Conservation (phyloP, 2,329 filamentous ascomycete species). For the Emericellopsis cladophorae region DNA sequence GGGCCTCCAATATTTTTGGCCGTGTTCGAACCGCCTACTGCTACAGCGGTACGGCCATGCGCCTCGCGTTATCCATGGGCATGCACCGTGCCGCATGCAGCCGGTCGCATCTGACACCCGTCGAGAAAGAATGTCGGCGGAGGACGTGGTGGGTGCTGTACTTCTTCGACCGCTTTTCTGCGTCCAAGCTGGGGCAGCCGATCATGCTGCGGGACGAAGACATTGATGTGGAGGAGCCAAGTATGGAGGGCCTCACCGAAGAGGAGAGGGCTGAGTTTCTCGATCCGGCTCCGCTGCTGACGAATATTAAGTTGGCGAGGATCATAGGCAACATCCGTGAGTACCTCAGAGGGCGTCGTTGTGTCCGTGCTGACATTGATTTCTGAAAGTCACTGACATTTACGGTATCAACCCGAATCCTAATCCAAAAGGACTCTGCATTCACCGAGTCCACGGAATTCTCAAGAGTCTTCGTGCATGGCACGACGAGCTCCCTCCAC, state of each 20-base stretch:
- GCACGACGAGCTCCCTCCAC: constrained; percentile 11
- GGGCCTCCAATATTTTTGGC: constrained; percentile 19
- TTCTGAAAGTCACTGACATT: constrained; percentile 10
- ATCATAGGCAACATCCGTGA: constrained; percentile 15
- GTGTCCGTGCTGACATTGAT: background rate
- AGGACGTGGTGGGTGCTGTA: constrained; percentile 20
- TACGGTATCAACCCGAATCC: constrained; percentile 8
- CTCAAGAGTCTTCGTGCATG: constrained; percentile 14
- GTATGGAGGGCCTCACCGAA: constrained; percentile 12
- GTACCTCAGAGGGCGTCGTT: background rate
- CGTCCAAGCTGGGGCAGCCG: constrained; percentile 18
- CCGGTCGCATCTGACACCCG: constrained; percentile 7
- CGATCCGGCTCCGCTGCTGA: constrained; percentile 12
- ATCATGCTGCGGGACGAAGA: constrained; percentile 16
- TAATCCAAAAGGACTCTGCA: constrained; percentile 12
- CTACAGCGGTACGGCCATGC: constrained; percentile 20
- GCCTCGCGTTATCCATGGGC: constrained; percentile 25
- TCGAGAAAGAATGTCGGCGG: constrained; percentile 11
- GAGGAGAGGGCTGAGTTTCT: constrained; percentile 15
- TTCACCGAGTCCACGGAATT: constrained; percentile 14
- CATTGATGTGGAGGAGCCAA: constrained; percentile 18
- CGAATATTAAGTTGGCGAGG: constrained; percentile 14
- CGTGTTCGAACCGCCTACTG: constrained; percentile 17
- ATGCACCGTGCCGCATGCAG: constrained; percentile 21
- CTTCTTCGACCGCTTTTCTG: constrained; percentile 18